phyloP scores from a whole-genome alignment of 2,329 filamentous ascomycete species.

The Chaetomiaceae sp. region DNA sequence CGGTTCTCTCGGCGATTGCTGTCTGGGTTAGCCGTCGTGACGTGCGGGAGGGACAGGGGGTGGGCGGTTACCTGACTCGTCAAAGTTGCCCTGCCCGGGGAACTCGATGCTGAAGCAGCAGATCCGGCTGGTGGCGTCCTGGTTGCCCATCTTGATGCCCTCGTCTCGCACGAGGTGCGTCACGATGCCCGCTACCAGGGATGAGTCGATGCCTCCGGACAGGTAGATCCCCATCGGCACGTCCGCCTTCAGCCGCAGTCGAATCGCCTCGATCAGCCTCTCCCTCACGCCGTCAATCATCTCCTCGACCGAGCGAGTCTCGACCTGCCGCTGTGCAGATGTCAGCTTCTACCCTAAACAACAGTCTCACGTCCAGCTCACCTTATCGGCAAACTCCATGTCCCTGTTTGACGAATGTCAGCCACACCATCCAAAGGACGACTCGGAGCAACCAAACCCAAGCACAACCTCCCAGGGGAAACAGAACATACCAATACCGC shows the following conservation, averaged over 20 bases:
- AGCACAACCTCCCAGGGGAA: too few species aligned
- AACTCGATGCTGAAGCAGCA: constrained; percentile 50
- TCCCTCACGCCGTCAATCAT: constrained; percentile 47
- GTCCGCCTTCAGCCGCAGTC: constrained; percentile 51
- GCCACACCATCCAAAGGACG: too few species aligned
- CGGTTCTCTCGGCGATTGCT: constrained; percentile 31
- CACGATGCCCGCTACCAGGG: constrained; percentile 52
- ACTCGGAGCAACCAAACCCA: too few species aligned
- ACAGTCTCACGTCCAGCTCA: constrained; percentile 16
- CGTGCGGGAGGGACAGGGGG: neutral
- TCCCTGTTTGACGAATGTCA: constrained; percentile 32
- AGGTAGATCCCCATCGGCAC: constrained; percentile 55
- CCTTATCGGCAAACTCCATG: constrained; percentile 48
- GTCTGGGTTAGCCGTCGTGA: constrained; percentile 10
- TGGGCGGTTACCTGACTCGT: constrained; percentile 41
- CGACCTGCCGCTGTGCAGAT: constrained; percentile 29
- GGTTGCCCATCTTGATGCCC: constrained; percentile 43
- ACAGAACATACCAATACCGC: constrained; percentile 39
- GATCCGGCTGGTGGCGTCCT: constrained; percentile 28
- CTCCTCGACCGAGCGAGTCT: constrained; percentile 44
- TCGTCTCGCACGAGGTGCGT: constrained; percentile 46
- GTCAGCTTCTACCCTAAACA: neutral
- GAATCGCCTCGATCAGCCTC: constrained; percentile 47
- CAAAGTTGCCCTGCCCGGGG: constrained; percentile 42
- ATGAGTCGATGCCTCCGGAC: constrained; percentile 55